Percentiles rank a stretch among this genome's conserved stretches.
Conservation (phyloP, 148 eudicot species). For the Heliamphora exappendiculata region DNA sequence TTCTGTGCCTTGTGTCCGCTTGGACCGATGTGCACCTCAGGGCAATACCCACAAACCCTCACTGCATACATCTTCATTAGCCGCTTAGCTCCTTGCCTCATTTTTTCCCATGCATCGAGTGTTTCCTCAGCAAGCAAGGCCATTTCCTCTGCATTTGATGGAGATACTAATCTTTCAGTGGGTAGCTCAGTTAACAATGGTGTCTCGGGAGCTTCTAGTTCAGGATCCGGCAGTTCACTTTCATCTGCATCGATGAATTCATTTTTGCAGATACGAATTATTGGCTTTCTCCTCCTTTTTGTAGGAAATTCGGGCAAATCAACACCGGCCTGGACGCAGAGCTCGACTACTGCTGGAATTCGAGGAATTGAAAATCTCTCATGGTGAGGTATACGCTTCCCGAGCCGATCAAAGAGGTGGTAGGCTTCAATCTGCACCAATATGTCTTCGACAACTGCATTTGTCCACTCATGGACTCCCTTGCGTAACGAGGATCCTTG, state of each 20-base stretch:
- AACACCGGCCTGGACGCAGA: slow-evolving; percentile 96
- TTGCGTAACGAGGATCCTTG: slow-evolving; percentile 45
- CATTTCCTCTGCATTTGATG: slow-evolving; percentile 53
- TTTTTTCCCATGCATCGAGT: slow-evolving; percentile 72
- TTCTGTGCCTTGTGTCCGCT: slow-evolving; percentile 89
- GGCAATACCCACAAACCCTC: slow-evolving; percentile 92
- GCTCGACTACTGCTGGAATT: slow-evolving; percentile 78
- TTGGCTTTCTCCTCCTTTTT: slow-evolving; percentile 75
- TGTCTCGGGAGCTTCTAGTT: slow-evolving; percentile 35
- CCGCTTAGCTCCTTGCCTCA: slow-evolving; percentile 78
- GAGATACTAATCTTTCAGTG: slow-evolving; percentile 35
- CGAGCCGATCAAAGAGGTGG: slow-evolving; percentile 79
- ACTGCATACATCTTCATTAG: slow-evolving; percentile 87
- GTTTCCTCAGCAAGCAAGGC: slow-evolving; percentile 78
- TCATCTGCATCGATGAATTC: slow-evolving; percentile 95
- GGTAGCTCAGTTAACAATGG: slow-evolving; percentile 52
- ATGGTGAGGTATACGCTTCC: slow-evolving; percentile 69
- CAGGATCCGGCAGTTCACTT: slow-evolving; percentile 76
- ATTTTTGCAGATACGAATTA: slow-evolving; percentile 65
- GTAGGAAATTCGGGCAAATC: slow-evolving; percentile 66
- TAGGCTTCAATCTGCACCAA: slow-evolving; percentile 65
- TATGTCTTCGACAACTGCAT: slow-evolving; percentile 64
- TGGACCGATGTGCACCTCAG: slow-evolving; percentile 82
- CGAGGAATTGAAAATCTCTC: slow-evolving; percentile 87
- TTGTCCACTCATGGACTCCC: slow-evolving; percentile 79